Evolutionary conservation across 148 eudicot species (phyloP).

Genomic region (Silene uniflora): DNA sequence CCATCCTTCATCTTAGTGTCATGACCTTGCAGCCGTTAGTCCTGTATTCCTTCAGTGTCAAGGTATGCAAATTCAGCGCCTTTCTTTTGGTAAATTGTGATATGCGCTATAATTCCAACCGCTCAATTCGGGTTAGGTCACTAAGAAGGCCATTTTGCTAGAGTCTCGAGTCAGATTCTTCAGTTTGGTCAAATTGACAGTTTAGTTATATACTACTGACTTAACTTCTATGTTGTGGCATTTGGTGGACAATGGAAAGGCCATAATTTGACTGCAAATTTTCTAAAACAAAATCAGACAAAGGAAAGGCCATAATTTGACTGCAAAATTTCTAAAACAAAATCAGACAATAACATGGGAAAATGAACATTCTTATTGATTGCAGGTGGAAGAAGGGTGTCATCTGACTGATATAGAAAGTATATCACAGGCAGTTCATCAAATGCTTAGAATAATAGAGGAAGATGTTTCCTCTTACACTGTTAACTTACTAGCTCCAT

Average conservation of each 20-base stretch:
- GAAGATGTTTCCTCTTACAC: constrained; percentile 43
- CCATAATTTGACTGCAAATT: not conserved
- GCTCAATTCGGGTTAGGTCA: not conserved
- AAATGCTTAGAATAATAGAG: constrained; percentile 80
- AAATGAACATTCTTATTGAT: not conserved
- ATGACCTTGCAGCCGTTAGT: constrained; percentile 60
- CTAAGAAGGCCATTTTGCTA: not conserved
- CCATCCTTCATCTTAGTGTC: constrained; percentile 79
- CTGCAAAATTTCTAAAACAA: constrained; percentile 16
- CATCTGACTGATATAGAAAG: constrained; percentile 68
- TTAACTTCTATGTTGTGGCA: too few species aligned
- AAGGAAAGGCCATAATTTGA: too few species aligned
- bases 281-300: too few species aligned
- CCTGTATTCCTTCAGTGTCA: constrained; percentile 72
- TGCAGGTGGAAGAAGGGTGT: constrained; percentile 94
- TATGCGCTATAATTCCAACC: not conserved
- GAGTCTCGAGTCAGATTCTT: too few species aligned
- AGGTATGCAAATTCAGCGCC: constrained; percentile 41
- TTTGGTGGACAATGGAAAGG: too few species aligned
- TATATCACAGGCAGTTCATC: constrained; percentile 78
- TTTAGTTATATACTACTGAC: too few species aligned
- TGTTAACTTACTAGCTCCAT: constrained; percentile 22
- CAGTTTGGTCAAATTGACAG: too few species aligned
- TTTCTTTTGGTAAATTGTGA: not conserved
- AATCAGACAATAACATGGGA: too few species aligned